A percentile compares a stretch with the other conserved stretches of the same genome.
phyloP scores from a whole-genome alignment of 768 basidiomycete species.

The Lentinula aciculospora region DNA sequence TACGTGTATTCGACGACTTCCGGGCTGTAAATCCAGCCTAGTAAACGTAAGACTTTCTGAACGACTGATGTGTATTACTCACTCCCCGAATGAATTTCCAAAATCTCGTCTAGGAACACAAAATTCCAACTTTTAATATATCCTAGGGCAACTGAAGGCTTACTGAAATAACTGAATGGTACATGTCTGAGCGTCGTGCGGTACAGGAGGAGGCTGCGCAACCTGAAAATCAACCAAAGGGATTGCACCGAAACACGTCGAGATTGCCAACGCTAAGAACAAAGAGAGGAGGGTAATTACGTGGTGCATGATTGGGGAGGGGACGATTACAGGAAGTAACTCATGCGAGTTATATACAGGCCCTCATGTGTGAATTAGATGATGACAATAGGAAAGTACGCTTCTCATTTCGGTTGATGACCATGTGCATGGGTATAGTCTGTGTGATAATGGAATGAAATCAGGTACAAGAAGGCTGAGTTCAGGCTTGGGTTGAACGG shows the following conservation, averaged over 20 bases:
- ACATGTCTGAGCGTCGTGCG: conserved; percentile 53
- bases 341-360: not conserved
- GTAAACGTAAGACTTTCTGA: not conserved
- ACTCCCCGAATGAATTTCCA: conserved; percentile 67
- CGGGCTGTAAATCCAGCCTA: not conserved
- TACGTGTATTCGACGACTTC: conserved; percentile 6
- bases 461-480: not conserved
- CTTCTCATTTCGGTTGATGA: not conserved
- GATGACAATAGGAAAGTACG: not conserved
- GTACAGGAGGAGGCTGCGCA: conserved; percentile 64
- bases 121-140: conserved; percentile 2
- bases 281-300: not conserved
- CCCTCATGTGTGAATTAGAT: not conserved
- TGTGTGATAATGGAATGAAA: not conserved
- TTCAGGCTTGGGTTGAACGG: too few species aligned
- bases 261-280: not conserved
- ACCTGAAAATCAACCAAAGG: conserved; percentile 66
- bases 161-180: conserved; percentile 65
- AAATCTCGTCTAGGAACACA: conserved; percentile 52
- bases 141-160: conserved; percentile 14
- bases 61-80: conserved; percentile 18
- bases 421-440: not conserved
- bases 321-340: not conserved
- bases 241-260: conserved; percentile 8
- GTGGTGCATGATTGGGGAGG: not conserved